A percentile compares a stretch with the other conserved stretches of the same genome.
Evolutionary conservation across 805 yeast species (phyloP).

Genomic region (Nematodospora valgi): DNA sequence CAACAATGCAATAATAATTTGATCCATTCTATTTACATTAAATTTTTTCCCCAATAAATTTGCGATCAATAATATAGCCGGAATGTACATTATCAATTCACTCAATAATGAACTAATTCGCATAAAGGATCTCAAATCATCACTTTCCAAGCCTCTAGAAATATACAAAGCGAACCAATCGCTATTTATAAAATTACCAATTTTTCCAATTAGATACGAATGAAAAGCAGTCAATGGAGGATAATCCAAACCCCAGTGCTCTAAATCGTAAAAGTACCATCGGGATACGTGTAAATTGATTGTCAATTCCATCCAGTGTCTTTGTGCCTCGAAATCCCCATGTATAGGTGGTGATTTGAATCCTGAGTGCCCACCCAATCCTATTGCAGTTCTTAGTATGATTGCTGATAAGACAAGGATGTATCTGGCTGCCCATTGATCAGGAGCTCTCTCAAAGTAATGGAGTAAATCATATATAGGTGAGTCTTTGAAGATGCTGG

Average conservation of each 20-base stretch:
- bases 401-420: conserved; percentile 69
- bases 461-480: conserved; percentile 77
- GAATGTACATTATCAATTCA: conserved; percentile 71
- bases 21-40: conserved; percentile 64
- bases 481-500: conserved; percentile 27
- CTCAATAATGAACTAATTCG: conserved; percentile 73
- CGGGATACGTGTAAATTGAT: conserved; percentile 62
- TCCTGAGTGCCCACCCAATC: conserved; percentile 88
- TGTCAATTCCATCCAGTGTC: conserved; percentile 97
- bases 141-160: conserved; percentile 74
- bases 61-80: conserved; percentile 72
- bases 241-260: conserved; percentile 96
- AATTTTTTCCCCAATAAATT: conserved; percentile 63
- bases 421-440: conserved; percentile 88
- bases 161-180: conserved; percentile 71
- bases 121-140: conserved; percentile 77
- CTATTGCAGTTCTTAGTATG: conserved; percentile 78
- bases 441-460: conserved; percentile 75
- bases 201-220: conserved; percentile 70
- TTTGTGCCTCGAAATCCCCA: conserved; percentile 97
- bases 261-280: conserved; percentile 89
- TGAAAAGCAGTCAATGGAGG: conserved; percentile 97
- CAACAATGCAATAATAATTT: conserved; percentile 70
- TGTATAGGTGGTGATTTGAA: conserved; percentile 65
- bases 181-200: conserved; percentile 63